Base-by-base conservation (phyloP, 2,329 filamentous ascomycete genomes). In the Alternaria metachromatica region DNA sequence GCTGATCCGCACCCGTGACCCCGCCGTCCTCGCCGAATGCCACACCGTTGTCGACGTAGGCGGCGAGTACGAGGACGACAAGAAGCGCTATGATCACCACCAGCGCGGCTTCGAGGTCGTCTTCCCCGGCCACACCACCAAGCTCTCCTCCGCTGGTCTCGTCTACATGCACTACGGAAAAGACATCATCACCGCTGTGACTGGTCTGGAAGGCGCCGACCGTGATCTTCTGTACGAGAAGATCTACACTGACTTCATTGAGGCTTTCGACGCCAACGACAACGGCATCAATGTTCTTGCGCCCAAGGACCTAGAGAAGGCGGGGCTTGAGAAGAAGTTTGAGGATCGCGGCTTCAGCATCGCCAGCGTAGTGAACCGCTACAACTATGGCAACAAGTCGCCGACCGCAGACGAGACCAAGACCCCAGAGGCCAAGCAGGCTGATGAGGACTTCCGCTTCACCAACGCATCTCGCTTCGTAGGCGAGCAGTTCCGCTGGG, bases 41-140 rank as follows among this genome's bases (percentile, higher is more conserved):
- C 92, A 97, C 84, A 97, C 93, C 59, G 94, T 99, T 63, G 95
- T 98, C 72, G 96, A 99, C 78, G 96, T 98, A n/a, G 94, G 95
- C 77, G 95, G 94, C 74, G 92, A 95, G 81, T 98, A 99, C 83
- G 91, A 97, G 77, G 83, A 92, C 59, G 80, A 84, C 55, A 83
- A 82, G 68, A 89, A 93, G 82, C 92, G 95, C 74, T 99, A 92
- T 85, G 96, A 99, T 82, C 96, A 99, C 84, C 96, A 99, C 87
- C 96, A 99, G 86, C 93, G 95, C 69, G 90, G 89, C 77, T 99
- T 99, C 85, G 82, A 83, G 63, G 91, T 92, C 61, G 93, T 90
- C 50, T 99, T 99, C 83, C 94, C 95, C 20, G 88, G 88, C 64
- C 91, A 92, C 76, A 80, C 82, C 58, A 99, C 96, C 68, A 97